These are phyloP conservation scores for Xenoacremonium recifei DNA, from an alignment of 2,329 filamentous ascomycete species.

Conservation along the genomic window DNA sequence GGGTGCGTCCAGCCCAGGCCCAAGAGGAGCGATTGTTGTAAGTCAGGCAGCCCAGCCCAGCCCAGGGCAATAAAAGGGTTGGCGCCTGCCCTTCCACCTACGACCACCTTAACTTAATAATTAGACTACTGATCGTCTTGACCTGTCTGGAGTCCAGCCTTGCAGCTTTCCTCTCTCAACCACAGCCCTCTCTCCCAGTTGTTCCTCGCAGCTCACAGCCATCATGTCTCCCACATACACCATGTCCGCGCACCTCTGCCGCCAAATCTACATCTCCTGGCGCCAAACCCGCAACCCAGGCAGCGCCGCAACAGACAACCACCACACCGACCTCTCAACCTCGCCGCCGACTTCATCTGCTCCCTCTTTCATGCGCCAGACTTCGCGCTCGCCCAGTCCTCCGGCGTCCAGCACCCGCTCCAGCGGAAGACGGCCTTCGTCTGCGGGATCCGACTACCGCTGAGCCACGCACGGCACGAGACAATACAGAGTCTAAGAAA, in stretches of 20 bases:
- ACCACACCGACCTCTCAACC: slow-evolving; percentile 19
- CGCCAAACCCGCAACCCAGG: slow-evolving; percentile 47
- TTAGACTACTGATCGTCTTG: no score
- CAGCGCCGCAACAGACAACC: slow-evolving; percentile 17
- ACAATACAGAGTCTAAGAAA: no score
- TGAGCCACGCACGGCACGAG: no score
- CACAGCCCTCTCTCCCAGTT: not conserved
- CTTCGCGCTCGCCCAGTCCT: slow-evolving; percentile 26
- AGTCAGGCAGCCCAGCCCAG: no score
- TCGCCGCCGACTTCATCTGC: slow-evolving; percentile 26
- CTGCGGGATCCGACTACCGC: no score
- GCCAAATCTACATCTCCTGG: slow-evolving; percentile 60
- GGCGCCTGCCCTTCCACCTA: slow-evolving; percentile 2
- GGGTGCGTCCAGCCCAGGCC: no score
- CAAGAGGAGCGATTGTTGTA: not conserved
- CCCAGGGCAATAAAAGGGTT: no score
- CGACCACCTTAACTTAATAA: slow-evolving; percentile 2
- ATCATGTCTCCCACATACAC: slow-evolving; percentile 59
- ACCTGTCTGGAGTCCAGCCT: no score
- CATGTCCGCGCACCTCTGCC: slow-evolving; percentile 61
- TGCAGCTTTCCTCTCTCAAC: slow-evolving; percentile 1
- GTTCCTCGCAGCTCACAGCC: slow-evolving; percentile 8
- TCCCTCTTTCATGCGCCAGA: slow-evolving; percentile 21
- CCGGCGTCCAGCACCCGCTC: slow-evolving; percentile 9
- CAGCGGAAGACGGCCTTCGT: not conserved